Conservation (phyloP, 441 rosid genomes). For the Flueggea neowawraea region DNA sequence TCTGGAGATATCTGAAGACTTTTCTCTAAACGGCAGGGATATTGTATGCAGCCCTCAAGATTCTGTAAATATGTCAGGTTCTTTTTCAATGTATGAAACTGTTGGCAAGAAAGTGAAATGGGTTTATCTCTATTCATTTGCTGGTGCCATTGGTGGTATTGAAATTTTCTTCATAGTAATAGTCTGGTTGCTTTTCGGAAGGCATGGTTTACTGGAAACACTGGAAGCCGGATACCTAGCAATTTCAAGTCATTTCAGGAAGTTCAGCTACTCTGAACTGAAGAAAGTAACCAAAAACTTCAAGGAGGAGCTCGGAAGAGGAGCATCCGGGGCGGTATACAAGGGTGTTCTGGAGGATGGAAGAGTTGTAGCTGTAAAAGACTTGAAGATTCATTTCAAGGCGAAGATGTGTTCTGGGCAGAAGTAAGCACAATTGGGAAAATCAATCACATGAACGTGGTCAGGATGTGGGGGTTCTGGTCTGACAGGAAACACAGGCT, state of each 20-base stretch:
- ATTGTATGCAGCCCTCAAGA: not conserved
- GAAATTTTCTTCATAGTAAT: conserved; percentile 25
- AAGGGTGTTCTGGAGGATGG: conserved; percentile 30
- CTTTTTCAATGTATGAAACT: conserved; percentile 21
- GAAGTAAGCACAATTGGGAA: conserved; percentile 35
- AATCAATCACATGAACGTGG: conserved; percentile 39
- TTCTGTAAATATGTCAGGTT: not conserved
- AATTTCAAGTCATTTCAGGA: conserved; percentile 28
- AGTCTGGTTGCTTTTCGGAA: conserved; percentile 28
- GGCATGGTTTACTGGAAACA: conserved; percentile 6
- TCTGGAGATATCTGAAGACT: not conserved
- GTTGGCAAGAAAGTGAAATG: conserved; percentile 25
- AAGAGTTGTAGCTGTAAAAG: conserved; percentile 33
- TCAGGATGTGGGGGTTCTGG: conserved; percentile 35
- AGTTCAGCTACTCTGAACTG: conserved; percentile 25
- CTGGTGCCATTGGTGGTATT: conserved; percentile 28
- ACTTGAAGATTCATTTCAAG: conserved; percentile 24
- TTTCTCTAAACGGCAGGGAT: conserved; percentile 6
- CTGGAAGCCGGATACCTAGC: conserved; percentile 23
- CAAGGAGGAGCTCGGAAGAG: conserved; percentile 34
- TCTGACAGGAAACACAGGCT: conserved; percentile 23
- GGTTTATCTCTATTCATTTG: conserved; percentile 40
- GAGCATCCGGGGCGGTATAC: conserved; percentile 32
- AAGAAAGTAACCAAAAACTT: conserved; percentile 31
- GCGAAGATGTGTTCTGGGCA: conserved; percentile 40